Base-by-base conservation (phyloP, 2,329 filamentous ascomycete genomes). In the Bipolaris bicolor region DNA sequence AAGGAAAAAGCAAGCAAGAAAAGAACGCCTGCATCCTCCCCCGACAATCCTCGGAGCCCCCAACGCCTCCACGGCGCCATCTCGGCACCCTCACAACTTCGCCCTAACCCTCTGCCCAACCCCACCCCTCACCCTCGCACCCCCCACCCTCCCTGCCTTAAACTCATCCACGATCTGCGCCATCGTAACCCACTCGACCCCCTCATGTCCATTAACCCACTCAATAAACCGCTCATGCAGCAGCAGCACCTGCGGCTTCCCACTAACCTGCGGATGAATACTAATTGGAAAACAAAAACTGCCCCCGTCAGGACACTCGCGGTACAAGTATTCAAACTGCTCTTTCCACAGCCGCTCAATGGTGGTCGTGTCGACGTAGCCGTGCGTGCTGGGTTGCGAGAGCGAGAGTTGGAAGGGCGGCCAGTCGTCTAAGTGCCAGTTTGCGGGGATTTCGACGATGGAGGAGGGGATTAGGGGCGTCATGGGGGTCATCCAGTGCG, bases 381-480 rank as follows among this genome's bases (percentile, higher is more conserved):
- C 79, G 52, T 80, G 75, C 1, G 81, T 84, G 60, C 88, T 88
- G 0, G 86, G 77, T 1, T 84, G 80, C 1, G 81, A 81, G 15
- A 73, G 68, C 40, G 66, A 73, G 24, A 73, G 70, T 64, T 76
- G 74, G 55, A 80, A 72, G 2, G 78, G 76, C 46, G 79, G 79
- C 79, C 79, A 81, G 61, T 82, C 80, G 62, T 82, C 80, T 7
- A 89, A 58, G 58, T 81, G 75, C 80, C 79, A 82, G 48, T 78
- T 80, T 15, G 78, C 77, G 0, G 80, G 80, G 29, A 82, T 75
- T 55, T 81, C 79, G 31, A 82, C 79, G 10, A 82, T 67, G 9
- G 70, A 70, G 22, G 67, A 67, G 4, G 69, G 54, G 36, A 66
- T 63, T 5, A 77, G 47, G 3, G 65, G 65, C 1, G 60, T 68